A percentile compares a stretch with the other conserved stretches of the same genome.
These are phyloP conservation scores for Gossypium sturtianum DNA, from an alignment of 345 rosid genomes.

Conservation along the genomic window DNA sequence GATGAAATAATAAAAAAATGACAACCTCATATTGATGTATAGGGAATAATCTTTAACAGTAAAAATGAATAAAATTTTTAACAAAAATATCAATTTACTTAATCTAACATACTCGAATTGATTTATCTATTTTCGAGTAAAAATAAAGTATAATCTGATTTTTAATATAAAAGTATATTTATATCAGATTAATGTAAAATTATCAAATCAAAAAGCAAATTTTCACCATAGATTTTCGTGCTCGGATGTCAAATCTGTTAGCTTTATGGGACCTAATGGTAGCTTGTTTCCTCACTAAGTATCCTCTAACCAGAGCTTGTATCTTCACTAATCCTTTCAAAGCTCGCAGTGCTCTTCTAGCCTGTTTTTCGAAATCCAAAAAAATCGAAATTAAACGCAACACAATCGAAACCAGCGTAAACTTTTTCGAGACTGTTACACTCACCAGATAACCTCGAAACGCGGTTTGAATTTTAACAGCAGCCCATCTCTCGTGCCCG, in stretches of 20 bases:
- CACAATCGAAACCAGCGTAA: not conserved
- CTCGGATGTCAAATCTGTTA: slow-evolving; percentile 29
- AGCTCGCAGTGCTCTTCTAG: slow-evolving; percentile 70
- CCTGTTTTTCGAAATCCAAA: slow-evolving; percentile 32
- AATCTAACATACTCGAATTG: too few species aligned
- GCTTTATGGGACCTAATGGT: slow-evolving; percentile 43
- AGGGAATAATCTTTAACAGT: fast-evolving
- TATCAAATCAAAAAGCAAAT: not conserved
- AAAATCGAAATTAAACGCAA: not conserved
- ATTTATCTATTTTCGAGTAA: too few species aligned
- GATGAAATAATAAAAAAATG: fast-evolving
- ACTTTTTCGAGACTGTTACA: not conserved
- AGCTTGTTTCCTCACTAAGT: slow-evolving; percentile 64
- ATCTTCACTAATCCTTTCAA: slow-evolving; percentile 70
- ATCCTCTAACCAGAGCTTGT: slow-evolving; percentile 71
- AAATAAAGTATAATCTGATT: too few species aligned
- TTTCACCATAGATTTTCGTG: slow-evolving; percentile 52
- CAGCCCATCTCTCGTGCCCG: slow-evolving; percentile 9
- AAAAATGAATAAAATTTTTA: too few species aligned
- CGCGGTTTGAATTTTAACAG: not conserved
- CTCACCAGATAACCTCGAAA: not conserved
- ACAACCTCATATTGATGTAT: fast-evolving
- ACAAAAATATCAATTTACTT: too few species aligned
- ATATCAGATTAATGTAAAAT: too few species aligned
- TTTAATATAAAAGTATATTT: too few species aligned